These are phyloP conservation scores for Pichia eremophila DNA, from an alignment of 805 yeast genomes.

Conservation along the genomic window DNA sequence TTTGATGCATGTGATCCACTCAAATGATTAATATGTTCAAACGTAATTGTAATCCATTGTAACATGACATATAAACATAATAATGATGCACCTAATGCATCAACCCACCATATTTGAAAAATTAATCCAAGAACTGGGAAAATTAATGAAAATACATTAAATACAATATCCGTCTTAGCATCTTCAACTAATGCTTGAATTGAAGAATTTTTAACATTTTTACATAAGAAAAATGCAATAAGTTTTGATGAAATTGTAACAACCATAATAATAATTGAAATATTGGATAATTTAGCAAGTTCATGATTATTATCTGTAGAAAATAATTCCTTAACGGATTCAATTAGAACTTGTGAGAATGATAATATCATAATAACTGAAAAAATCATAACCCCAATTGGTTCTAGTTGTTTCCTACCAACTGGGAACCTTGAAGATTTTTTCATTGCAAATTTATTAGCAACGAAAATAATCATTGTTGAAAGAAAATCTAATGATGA, in stretches of 20 bases:
- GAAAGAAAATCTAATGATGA: slow-evolving; percentile 67
- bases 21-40: slow-evolving; percentile 64
- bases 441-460: slow-evolving; percentile 41
- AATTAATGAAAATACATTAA: slow-evolving; percentile 59
- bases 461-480: slow-evolving; percentile 58
- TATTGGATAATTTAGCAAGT: slow-evolving; percentile 37
- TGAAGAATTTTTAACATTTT: slow-evolving; percentile 49
- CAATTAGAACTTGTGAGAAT: slow-evolving; percentile 63
- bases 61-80: slow-evolving; percentile 53
- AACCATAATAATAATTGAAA: slow-evolving; percentile 52
- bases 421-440: slow-evolving; percentile 43
- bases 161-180: slow-evolving; percentile 68
- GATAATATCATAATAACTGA: slow-evolving; percentile 63
- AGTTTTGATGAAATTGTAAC: slow-evolving; percentile 52
- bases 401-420: slow-evolving; percentile 66
- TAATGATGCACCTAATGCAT: slow-evolving; percentile 61
- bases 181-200: slow-evolving; percentile 77
- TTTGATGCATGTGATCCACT: slow-evolving; percentile 65
- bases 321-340: slow-evolving; percentile 44
- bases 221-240: slow-evolving; percentile 57
- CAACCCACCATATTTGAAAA: slow-evolving; percentile 59
- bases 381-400: slow-evolving; percentile 68
- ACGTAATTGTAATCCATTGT: slow-evolving; percentile 56
- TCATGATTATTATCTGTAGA: slow-evolving; percentile 21
- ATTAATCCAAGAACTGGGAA: slow-evolving; percentile 56